Base-by-base conservation (phyloP, 495 filamentous ascomycete species). In the Neurospora sp. region DNA sequence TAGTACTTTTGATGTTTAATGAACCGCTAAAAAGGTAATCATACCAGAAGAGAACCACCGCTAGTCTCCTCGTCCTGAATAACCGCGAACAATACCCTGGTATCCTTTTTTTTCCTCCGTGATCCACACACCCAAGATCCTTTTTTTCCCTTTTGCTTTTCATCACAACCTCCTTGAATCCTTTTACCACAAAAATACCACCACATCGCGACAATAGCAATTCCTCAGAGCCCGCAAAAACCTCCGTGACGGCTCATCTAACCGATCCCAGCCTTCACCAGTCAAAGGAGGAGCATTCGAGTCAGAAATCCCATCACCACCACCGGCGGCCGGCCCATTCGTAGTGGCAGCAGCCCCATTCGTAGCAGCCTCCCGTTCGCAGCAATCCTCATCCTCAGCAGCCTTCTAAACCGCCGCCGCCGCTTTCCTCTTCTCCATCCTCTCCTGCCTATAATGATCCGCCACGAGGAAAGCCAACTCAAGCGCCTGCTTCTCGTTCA, bases 401-500 rank as follows among this genome's bases (percentile, higher is more conserved):
- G 48, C 48, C 11, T 27, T 27, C 48, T 59, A 65, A 7, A 37
- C 53, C 22, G 12, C 16, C 41, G 14, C 53, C 12, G 53, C 14
- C 5, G 27, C 14, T 14, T 37, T 65, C 7, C 53, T 65, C n/a
- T 44, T 71, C 39, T 75, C 72, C 14, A 75, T 68, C 71, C 84
- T 76, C 76, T 84, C 84, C 65, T 79, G 79, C 44, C 84, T 78
- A 61, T 82, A 97, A 78, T 93, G 93, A 9, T 92, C 93, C 2
- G 96, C 96, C 71, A 99, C 89, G 78, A 99, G 81, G 81, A 99
- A 99, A 2, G 96, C 94, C 79, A 98, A 82, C 82, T 99, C 96
- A 35, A 99, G 86, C 18, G 96, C 94, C 84, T 99, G 96, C 81
- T 98, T 97, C 87, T 98, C 96, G 79, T 99, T 99, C 68, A 99